Percentiles rank a stretch among this genome's conserved stretches.
Evolutionary conservation across 345 rosid genomes (phyloP).

Genomic region (Raphanus raphanistrum): DNA sequence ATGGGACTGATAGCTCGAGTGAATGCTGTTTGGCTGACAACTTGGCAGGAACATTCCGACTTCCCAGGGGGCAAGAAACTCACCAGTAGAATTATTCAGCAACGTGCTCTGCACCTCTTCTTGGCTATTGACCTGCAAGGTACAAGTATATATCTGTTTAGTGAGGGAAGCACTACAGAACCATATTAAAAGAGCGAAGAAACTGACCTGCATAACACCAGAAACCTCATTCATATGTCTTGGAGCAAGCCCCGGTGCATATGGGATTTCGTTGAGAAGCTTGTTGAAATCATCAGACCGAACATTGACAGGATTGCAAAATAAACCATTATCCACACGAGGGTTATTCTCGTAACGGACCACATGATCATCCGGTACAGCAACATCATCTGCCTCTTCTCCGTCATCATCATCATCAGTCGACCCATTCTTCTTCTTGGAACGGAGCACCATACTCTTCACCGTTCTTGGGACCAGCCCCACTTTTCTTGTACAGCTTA

Average conservation of each 20-base stretch:
- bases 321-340: neutral
- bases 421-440: conserved; percentile 85
- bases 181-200: neutral
- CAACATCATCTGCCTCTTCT: neutral
- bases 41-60: neutral
- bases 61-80: neutral
- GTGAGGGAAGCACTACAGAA: neutral
- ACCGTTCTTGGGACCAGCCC: conserved; percentile 96
- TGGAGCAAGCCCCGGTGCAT: conserved; percentile 8
- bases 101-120: conserved; percentile 16
- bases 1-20: neutral
- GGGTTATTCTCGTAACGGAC: neutral
- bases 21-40: neutral
- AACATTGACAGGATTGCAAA: conserved; percentile 21
- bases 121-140: conserved; percentile 15
- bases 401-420: conserved; percentile 62
- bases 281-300: conserved; percentile 19
- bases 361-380: neutral
- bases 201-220: conserved; percentile 13
- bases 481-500: conserved; percentile 88
- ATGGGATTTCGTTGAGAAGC: conserved; percentile 12
- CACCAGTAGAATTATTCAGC: conserved; percentile 7
- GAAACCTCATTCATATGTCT: neutral
- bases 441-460: conserved; percentile 97
- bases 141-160: neutral